Evolutionary conservation across 2,329 filamentous ascomycete species (phyloP), one percentile per base, ranked within the genome.

Genomic region (Fusarium marasasianum): DNA sequence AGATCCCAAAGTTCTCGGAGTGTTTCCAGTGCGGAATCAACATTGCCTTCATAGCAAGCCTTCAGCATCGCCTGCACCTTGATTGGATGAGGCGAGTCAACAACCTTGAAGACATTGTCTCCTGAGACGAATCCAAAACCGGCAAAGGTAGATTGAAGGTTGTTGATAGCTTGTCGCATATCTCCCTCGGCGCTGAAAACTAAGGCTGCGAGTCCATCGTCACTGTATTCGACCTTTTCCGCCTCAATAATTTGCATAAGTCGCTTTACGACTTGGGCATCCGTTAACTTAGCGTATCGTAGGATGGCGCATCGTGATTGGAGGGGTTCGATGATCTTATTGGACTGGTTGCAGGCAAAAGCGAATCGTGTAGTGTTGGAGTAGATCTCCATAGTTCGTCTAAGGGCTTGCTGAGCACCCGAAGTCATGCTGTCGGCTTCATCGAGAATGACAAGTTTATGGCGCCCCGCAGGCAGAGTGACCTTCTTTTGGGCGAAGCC

Each of bases 21-120:
- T 8, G 89, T 91, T 76, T 97, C 94, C 67, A 99, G 86, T 4
- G 96, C 96, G 67, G 91, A 91, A 82, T 98, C 95, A 29, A 99
- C 89, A 76, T 96, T 95, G 60, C 93, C 93, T 82, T 98, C 95
- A 83, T 96, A 94, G 84, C 96, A 98, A 4, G 94, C 94, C 87
- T 98, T 98, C 79, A 99, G 91, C 95, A 99, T 98, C 24, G 94
- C 95, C 86, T 99, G 96, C 33, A 99, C 94, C 83, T 98, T 98
- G 85, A 98, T 95, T 5, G 96, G 96, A 84, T 99, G 96, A 66
- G 96, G 96, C 70, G 93, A 95, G 82, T 99, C 96, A 58, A 99
- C 96, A 14, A 99, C 96, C 78, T 93, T 94, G 87, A 99, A 99
- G 14, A 99, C 96, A 80, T 98, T 98, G 83, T 98, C 96, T 22